Percentiles rank a stretch among this genome's conserved stretches.
phyloP scores from a whole-genome alignment of 441 rosid genomes.

The Breynia disticha region DNA sequence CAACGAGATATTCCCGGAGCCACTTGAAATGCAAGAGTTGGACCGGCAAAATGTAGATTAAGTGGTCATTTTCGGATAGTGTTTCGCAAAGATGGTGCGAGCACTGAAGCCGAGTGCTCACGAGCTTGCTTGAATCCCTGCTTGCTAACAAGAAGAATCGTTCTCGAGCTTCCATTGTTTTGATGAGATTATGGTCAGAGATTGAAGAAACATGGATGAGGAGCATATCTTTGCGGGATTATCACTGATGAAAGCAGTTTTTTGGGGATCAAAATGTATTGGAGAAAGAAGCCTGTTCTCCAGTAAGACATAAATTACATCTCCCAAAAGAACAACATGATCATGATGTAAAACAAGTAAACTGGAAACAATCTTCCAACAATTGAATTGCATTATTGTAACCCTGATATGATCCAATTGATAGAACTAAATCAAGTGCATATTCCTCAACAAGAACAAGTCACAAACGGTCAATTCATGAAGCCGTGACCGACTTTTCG shows the following conservation, averaged over 20 bases:
- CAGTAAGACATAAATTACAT: not conserved
- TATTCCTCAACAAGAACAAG: not conserved
- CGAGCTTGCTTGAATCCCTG: not conserved
- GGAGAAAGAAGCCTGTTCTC: not conserved
- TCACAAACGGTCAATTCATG: not conserved
- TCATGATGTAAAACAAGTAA: not conserved
- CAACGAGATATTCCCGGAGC: constrained; percentile 76
- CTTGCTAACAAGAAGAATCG: constrained; percentile 1
- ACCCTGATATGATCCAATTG: too few relatives aligned
- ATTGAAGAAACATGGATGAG: not conserved
- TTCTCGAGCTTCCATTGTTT: too few relatives aligned
- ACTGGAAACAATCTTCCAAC: too few relatives aligned
- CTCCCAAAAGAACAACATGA: not conserved
- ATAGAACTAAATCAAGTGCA: too few relatives aligned
- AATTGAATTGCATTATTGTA: too few relatives aligned
- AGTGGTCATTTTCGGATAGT: not conserved
- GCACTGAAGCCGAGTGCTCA: not conserved
- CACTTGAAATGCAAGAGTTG: constrained; percentile 32
- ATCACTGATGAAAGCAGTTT: not conserved
- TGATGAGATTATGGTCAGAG: not conserved
- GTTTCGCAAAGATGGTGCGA: not conserved
- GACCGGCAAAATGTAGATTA: constrained; percentile 37
- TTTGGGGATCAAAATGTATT: not conserved
- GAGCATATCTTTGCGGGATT: constrained; percentile 1
- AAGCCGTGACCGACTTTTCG: not conserved